Base-by-base conservation (phyloP, 148 eudicot species). In the Chenopodium quinoa region DNA sequence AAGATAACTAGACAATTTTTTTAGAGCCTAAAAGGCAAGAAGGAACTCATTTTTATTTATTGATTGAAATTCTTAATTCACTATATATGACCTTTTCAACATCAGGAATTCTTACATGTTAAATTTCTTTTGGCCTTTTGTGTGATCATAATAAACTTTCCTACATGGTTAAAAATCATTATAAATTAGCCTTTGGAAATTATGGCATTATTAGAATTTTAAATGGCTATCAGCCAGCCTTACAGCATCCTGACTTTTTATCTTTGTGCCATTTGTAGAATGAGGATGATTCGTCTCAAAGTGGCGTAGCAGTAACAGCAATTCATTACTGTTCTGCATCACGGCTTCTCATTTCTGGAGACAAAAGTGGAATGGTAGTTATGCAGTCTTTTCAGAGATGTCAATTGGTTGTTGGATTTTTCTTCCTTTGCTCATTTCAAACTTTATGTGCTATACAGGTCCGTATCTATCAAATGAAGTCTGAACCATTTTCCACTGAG, bases 331-430 rank as follows among this genome's bases (percentile, higher is more conserved):
- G 84, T 75, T 65, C 75, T 75, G 84, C 89, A 80, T 83, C 85
- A 62, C 83, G 87, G 58, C 73, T 89, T 75, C 90, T 96, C 85
- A 84, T 92, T 82, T 88, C 95, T 72, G 98, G 99, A 75, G 99
- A 96, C 89, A 95, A 96, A 88, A 92, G 82, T 88, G 99, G 99
- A 83, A 89, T 75, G 86, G 98, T 93, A 79, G 86, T 75, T 69
- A 62, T 20, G 23, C 76, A 75, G 27, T 62, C 23, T 63, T 78
- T 46, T 80, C 22, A 37, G 7, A 11, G 23, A 75, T 60, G 20
- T 75, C 62, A 40, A 68, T 69, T 63, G 47, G 27, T 47, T 31
- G 56, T 48, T 9, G 40, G 12, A 9, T 64, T 71, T 40, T 29
- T 34, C 37, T 20, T 20, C 32, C 20, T 32, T 73, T 76, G 50